Conservation (phyloP, 495 filamentous ascomycete genomes). For the Neurospora sp. region DNA sequence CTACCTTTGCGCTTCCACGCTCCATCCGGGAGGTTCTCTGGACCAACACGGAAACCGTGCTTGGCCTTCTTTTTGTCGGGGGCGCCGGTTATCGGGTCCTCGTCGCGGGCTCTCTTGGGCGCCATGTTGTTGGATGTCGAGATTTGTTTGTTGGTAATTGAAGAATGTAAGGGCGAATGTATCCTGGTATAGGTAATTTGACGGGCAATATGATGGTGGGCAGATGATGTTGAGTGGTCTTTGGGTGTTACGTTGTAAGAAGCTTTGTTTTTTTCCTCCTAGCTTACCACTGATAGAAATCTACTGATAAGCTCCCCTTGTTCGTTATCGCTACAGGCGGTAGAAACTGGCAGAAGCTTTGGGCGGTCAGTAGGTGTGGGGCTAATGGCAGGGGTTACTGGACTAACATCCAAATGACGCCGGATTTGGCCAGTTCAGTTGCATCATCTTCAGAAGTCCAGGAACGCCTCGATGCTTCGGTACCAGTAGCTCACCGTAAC, state of each 20-base stretch:
- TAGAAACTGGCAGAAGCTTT: not conserved
- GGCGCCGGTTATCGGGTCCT: conserved; percentile 18
- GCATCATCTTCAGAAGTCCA: not conserved
- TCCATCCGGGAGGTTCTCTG: conserved; percentile 88
- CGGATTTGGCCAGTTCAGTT: not conserved
- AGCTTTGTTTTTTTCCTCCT: not conserved
- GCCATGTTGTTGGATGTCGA: conserved; percentile 40
- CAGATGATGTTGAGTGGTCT: not conserved
- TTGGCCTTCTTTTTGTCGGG: conserved; percentile 37
- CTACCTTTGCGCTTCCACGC: conserved; percentile 82
- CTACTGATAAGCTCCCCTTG: not conserved
- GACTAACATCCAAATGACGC: not conserved
- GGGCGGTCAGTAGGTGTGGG: not conserved
- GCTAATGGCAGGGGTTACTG: not conserved
- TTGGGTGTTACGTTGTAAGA: not conserved
- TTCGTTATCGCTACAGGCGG: not conserved
- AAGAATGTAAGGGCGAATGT: not conserved
- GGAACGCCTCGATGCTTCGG: not conserved
- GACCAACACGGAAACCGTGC: conserved; percentile 62
- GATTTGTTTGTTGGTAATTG: not conserved
- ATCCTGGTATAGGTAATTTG: not conserved
- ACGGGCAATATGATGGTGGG: not conserved
- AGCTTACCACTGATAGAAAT: not conserved
- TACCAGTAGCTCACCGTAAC: not conserved
- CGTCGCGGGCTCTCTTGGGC: conserved; percentile 51